phyloP scores from a whole-genome alignment of 2,329 filamentous ascomycete genomes.

The Diaporthe citriasiana region DNA sequence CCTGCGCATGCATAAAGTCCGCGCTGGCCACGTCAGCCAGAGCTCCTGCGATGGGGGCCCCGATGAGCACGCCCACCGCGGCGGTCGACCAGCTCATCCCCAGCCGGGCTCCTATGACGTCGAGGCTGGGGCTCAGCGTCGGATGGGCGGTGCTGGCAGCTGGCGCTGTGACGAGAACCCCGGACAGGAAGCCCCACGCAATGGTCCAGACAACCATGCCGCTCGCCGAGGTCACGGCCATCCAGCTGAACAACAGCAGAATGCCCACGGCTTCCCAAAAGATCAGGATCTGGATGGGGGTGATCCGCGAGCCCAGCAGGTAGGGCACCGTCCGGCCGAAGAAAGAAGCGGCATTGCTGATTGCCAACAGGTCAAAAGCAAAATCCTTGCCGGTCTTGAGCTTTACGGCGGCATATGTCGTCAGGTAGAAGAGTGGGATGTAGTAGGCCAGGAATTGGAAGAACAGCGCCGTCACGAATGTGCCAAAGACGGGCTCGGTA shows the following conservation, averaged over 20 bases:
- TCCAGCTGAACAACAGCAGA: constrained; percentile 4
- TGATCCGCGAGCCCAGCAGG: constrained; percentile 50
- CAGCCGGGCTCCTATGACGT: neutral
- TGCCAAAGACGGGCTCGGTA: constrained; percentile 33
- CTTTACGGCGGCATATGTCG: constrained; percentile 25
- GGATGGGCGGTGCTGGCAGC: neutral
- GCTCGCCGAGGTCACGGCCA: neutral
- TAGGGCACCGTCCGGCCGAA: constrained; percentile 51
- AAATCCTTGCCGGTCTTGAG: constrained; percentile 19
- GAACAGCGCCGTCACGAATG: constrained; percentile 35
- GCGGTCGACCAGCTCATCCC: neutral
- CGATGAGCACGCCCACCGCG: constrained; percentile 8
- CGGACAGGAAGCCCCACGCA: constrained; percentile 1
- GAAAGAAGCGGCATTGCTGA: constrained; percentile 51
- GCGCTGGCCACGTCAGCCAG: neutral
- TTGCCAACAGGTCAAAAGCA: constrained; percentile 50
- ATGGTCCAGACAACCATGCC: neutral
- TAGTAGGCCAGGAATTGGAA: constrained; percentile 34
- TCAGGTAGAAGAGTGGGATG: constrained; percentile 40
- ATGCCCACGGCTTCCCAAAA: neutral
- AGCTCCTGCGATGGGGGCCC: neutral
- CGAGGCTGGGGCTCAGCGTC: neutral
- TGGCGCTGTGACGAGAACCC: neutral
- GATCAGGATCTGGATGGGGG: constrained; percentile 53
- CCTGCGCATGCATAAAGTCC: neutral